Evolutionary conservation across 164 flowering plant species (phyloP).

Genomic region (Malania oleifera): DNA sequence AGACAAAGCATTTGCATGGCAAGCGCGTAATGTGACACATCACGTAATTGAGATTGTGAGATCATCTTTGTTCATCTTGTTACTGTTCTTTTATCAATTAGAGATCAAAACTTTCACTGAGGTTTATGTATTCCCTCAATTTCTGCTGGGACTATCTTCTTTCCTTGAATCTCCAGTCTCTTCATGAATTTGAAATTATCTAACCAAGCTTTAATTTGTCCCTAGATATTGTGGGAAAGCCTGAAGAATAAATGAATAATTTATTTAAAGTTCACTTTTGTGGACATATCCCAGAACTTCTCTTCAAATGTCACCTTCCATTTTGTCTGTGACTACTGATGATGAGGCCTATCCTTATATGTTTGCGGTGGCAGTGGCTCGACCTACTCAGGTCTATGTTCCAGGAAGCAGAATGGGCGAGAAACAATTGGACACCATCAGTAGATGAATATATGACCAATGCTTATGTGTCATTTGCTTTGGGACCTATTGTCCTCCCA

Average conservation of each 20-base stretch:
- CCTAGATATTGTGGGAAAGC: no score
- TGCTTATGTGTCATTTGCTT: conserved; percentile 56
- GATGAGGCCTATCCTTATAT: not conserved
- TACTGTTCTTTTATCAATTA: no score
- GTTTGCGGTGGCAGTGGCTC: conserved; percentile 48
- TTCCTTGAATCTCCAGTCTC: no score
- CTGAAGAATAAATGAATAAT: no score
- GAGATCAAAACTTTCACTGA: not conserved
- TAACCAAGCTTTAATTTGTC: no score
- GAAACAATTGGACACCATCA: conserved; percentile 36
- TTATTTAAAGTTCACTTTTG: no score
- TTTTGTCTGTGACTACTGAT: not conserved
- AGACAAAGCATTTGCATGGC: conserved; percentile 42
- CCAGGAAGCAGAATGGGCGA: conserved; percentile 52
- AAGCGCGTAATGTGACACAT: conserved; percentile 44
- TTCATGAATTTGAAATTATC: no score
- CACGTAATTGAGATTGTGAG: conserved; percentile 65
- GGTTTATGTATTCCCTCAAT: no score
- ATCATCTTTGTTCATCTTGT: not conserved
- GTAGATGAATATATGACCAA: conserved; percentile 57
- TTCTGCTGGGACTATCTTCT: no score
- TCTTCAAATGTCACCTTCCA: no score
- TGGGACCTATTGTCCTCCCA: conserved; percentile 71
- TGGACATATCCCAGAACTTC: no score
- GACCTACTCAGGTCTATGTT: conserved; percentile 44